These are phyloP conservation scores for Spergularia azorica DNA, from an alignment of 179 eudicot species.

Conservation along the genomic window DNA sequence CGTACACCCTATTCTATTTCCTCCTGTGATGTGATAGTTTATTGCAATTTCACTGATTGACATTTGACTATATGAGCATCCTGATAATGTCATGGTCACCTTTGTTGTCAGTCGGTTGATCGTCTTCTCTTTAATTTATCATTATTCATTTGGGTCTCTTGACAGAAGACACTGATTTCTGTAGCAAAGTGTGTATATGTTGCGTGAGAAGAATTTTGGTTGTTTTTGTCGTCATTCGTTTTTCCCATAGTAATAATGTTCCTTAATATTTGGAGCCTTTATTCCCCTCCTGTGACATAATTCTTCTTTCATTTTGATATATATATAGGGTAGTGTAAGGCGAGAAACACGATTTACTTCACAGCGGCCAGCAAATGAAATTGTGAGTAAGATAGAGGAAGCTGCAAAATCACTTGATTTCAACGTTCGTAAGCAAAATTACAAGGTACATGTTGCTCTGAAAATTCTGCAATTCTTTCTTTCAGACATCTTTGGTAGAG, in stretches of 20 bases:
- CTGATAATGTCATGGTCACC: too few relatives aligned
- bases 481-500: background rate
- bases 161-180: too few relatives aligned
- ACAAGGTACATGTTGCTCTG: slow-evolving; percentile 54
- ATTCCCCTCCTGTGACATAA: background rate
- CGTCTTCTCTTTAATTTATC: too few relatives aligned
- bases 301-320: slow-evolving; percentile 8
- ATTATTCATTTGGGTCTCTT: too few relatives aligned
- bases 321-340: slow-evolving; percentile 53
- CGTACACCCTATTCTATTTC: background rate
- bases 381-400: slow-evolving; percentile 84
- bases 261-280: background rate
- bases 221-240: too few relatives aligned
- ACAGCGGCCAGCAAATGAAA: slow-evolving; percentile 75
- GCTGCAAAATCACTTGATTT: slow-evolving; percentile 88
- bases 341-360: slow-evolving; percentile 86
- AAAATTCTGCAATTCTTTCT: background rate
- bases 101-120: too few relatives aligned
- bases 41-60: background rate
- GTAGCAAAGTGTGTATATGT: too few relatives aligned
- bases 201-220: too few relatives aligned
- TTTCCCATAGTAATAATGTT: background rate
- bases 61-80: background rate
- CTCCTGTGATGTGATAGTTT: too few relatives aligned
- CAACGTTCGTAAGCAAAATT: slow-evolving; percentile 69